phyloP scores from a whole-genome alignment of 768 basidiomycete species.

The Russula earlei region DNA sequence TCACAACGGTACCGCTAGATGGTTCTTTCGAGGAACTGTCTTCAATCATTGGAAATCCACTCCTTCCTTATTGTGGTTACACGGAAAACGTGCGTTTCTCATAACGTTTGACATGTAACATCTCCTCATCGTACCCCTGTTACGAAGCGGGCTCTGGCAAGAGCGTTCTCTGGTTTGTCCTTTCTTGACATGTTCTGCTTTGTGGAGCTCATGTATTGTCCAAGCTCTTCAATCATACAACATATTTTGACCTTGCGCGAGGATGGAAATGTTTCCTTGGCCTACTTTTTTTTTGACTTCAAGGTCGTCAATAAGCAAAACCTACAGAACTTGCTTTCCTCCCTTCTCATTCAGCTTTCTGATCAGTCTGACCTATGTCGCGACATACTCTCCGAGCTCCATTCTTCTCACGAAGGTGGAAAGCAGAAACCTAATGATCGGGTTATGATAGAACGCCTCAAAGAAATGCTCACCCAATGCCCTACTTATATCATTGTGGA shows the following conservation, averaged over 20 bases:
- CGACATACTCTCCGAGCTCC: not conserved
- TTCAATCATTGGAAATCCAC: not conserved
- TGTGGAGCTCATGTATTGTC: not conserved
- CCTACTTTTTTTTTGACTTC: constrained; percentile 3
- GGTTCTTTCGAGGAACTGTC: not conserved
- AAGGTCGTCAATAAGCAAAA: constrained; percentile 1
- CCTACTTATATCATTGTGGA: not conserved
- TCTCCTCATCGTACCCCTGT: too few relatives aligned
- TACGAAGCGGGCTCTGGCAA: not conserved
- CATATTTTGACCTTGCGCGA: not conserved
- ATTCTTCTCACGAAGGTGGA: not conserved
- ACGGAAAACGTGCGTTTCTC: not conserved
- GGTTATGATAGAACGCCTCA: not conserved
- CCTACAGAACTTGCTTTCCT: not conserved
- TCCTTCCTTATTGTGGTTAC: not conserved
- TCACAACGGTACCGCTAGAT: not conserved
- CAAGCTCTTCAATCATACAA: not conserved
- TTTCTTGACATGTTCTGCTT: not conserved
- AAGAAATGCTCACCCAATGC: not conserved
- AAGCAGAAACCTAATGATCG: not conserved
- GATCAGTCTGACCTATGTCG: not conserved
- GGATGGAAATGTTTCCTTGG: not conserved
- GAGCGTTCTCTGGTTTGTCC: not conserved
- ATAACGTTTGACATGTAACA: too few relatives aligned
- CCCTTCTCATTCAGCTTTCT: not conserved